Base-by-base conservation (phyloP, 441 rosid species). In the Macaranga tanarius region DNA sequence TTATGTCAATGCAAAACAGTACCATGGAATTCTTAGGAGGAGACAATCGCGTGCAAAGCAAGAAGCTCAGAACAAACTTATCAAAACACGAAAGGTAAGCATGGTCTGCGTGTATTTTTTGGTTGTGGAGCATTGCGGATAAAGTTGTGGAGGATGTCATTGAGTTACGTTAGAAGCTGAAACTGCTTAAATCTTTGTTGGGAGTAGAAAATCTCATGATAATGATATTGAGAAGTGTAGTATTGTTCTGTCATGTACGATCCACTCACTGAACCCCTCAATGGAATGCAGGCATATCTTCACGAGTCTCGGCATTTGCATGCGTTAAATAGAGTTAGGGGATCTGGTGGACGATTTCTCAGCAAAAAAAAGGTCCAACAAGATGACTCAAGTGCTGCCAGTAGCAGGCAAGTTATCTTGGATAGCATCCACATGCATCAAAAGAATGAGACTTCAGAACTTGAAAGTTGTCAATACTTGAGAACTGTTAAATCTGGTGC, bases 291-390 rank as follows among this genome's bases (percentile, higher is more conserved):
- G 87, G 86, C 87, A 11, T 85, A 85, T 65, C 86, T 82, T 44
- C 88, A 85, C 0, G 88, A 85, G 79, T 85, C 88, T 38, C 74
- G 88, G 73, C 88, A 85, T 63, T 71, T 59, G 61, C 88, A 85
- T 62, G 88, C 88, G 2, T 59, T 83, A 45, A 85, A 81, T 42
- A 74, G 86, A 79, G 76, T 83, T 48, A 69, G 88, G 70, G 88
- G 88, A 31, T 70, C 86, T 1, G 84, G 88, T 7, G 88, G 88
- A 19, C 84, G 88, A n/a, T 85, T 78, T 75, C 85, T 85, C 76
- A 73, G 86, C 81, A 68, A 67, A 17, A 85, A 85, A 65, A 79
- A 69, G 75, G 78, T 56, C 61, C 83, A 71, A 68, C 80, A 75
- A 25, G 22, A 67, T 4, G 50, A 67, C 63, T 64, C 75, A 31